A percentile compares a stretch with the other conserved stretches of the same genome.
These are phyloP conservation scores for Fomitopsis palustris DNA, from an alignment of 1,284 basidiomycete species.

Conservation along the genomic window DNA sequence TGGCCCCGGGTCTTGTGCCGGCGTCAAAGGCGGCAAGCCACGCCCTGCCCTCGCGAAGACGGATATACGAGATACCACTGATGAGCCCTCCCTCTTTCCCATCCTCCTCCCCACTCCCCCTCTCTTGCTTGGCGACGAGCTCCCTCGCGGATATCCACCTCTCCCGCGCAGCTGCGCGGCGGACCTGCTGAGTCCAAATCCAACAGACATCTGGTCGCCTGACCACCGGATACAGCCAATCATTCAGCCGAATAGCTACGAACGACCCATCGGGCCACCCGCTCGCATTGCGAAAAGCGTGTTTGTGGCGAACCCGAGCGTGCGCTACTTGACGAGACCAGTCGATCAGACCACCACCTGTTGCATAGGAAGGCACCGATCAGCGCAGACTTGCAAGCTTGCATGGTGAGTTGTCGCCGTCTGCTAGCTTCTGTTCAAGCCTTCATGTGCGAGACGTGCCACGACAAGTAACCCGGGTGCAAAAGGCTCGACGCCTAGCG, in stretches of 20 bases:
- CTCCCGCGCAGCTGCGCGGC: not conserved
- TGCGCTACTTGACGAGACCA: too few species aligned
- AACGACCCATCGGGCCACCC: not conserved
- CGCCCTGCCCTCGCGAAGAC: not conserved
- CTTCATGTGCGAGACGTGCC: too few species aligned
- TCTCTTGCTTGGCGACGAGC: not conserved
- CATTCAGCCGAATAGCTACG: not conserved
- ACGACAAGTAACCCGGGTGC: too few species aligned
- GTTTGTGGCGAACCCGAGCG: too few species aligned
- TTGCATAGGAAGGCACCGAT: not conserved
- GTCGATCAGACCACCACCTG: not conserved
- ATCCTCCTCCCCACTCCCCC: not conserved
- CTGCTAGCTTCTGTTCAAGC: too few species aligned
- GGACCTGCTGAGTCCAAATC: not conserved
- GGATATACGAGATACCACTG: not conserved
- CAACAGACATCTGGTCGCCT: not conserved
- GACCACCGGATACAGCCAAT: too few species aligned
- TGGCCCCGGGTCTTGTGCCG: not conserved
- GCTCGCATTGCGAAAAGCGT: too few species aligned
- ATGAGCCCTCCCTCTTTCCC: not conserved
- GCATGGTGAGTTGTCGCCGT: not conserved
- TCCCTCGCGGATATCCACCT: not conserved
- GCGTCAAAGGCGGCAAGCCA: not conserved
- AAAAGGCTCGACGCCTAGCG: too few species aligned
- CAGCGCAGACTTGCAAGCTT: not conserved